phyloP scores from a whole-genome alignment of 2,329 filamentous ascomycete genomes.

The Arthroderma sp. region DNA sequence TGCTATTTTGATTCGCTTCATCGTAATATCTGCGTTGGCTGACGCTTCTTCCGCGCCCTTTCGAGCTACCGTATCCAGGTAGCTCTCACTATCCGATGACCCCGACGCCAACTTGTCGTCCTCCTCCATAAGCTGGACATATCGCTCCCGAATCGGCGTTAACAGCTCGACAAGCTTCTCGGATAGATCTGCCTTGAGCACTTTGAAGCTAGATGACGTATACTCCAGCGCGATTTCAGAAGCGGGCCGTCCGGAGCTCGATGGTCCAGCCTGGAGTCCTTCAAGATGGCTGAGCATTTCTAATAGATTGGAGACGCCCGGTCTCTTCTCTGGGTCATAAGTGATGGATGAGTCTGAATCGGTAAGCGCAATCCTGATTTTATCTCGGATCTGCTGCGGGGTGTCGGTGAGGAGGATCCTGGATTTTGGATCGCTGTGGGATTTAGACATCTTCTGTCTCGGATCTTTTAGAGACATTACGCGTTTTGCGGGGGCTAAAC shows the following conservation, averaged over 20 bases:
- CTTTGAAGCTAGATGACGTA: slow-evolving; percentile 38
- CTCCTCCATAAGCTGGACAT: slow-evolving; percentile 12
- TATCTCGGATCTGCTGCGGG: slow-evolving; percentile 50
- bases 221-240: slow-evolving; percentile 39
- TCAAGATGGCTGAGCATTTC: slow-evolving; percentile 65
- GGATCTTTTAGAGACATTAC: slow-evolving; percentile 83
- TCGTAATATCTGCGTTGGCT: slow-evolving; percentile 14
- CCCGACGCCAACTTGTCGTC: neutral
- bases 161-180: slow-evolving; percentile 29
- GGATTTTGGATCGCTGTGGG: slow-evolving; percentile 56
- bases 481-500: slow-evolving; percentile 59
- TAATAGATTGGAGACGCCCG: slow-evolving; percentile 79
- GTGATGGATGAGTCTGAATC: slow-evolving; percentile 56
- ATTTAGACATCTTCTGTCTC: slow-evolving; percentile 87
- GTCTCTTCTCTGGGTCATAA: slow-evolving; percentile 58
- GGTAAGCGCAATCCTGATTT: slow-evolving; percentile 63
- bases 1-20: slow-evolving; percentile 12
- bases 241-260: slow-evolving; percentile 19
- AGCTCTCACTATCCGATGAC: neutral
- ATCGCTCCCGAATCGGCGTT: slow-evolving; percentile 24
- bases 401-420: slow-evolving; percentile 73
- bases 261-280: slow-evolving; percentile 14
- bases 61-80: slow-evolving; percentile 12
- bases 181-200: slow-evolving; percentile 54
- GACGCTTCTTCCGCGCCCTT: slow-evolving; percentile 12